Evolutionary conservation across 306 rosid genomes (phyloP), one percentile per base, ranked within the genome.

Genomic region (Gynostemma pentaphyllum): DNA sequence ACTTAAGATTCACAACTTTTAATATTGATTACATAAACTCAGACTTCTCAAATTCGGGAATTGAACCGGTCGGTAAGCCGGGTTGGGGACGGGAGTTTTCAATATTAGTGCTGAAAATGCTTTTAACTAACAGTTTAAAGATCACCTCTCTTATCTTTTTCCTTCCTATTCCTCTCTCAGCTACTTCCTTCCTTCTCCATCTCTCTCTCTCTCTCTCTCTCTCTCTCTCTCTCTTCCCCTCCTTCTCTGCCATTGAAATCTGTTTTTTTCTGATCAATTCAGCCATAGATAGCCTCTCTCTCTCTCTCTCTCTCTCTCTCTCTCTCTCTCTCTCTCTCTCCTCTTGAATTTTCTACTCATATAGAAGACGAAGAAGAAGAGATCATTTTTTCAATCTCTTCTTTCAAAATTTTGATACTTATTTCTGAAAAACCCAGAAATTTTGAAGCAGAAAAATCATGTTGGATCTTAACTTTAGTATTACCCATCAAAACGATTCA

Each of bases 401-500:
- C 34, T 56, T 4, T 57, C 5, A 4, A 59, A 0, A 37, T n/a
- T n/a, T n/a, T n/a, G n/a, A n/a, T n/a, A n/a, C n/a, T n/a, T n/a
- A n/a, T n/a, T n/a, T n/a, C n/a, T n/a, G n/a, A n/a, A n/a, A n/a
- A n/a, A n/a, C n/a, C n/a, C n/a, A n/a, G n/a, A n/a, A n/a, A n/a
- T n/a, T n/a, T n/a, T n/a, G n/a, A n/a, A n/a, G n/a, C n/a, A n/a
- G n/a, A n/a, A n/a, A n/a, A n/a, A n/a, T 24, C 34, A 68, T 82
- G 83, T 78, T 75, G 81, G 81, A 82, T 82, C 87, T 82, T 56
- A 82, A 80, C 57, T 78, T 76, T 47, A 57, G 66, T 18, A 41
- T 70, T 24, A 15, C 14, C 6, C 60, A 22, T 5, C 26, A 57
- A 12, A 40, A 39, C 27, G 55, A 62, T 44, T 63, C 61, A 51